Base-by-base conservation (phyloP, 2,329 filamentous ascomycete genomes). In the Teratosphaeria zuluensis region DNA sequence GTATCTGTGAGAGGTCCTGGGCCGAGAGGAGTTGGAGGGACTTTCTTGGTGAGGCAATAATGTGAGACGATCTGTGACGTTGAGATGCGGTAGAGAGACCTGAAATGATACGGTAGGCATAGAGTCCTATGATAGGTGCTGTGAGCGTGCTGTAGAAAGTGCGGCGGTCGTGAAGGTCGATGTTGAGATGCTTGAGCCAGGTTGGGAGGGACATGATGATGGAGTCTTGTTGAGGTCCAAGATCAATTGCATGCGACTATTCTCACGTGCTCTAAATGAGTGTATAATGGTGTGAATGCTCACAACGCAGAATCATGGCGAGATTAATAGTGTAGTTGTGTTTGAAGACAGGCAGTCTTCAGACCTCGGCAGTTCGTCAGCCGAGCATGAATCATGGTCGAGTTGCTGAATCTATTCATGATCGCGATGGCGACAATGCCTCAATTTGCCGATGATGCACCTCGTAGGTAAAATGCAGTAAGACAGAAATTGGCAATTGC, bases 1-100 rank as follows among this genome's bases (percentile, higher is more conserved):
- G 75, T 1, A 78, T 63, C 6, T 66, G 58, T 5, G 68, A 57
- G 3, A 69, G 62, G 6, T 59, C 42, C 51, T 62, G 59, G 1
- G 54, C 48, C 32, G 55, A 63, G 14, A 66, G 57, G 6, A 61
- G 38, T 46, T 51, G 56, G 12, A 63, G 35, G 19, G 61, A 51
- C 32, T 59, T 51, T 5, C 54, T 51, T 19, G 62, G 62, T 5
- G 61, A 62, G 31, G 38, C 33, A 30, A 61, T 19, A 42, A 63
- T 55, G 21, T 9, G 51, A 11, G 42, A 8, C 11, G 48, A 28
- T 12, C 9, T 1, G 9, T 30, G 19, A 12, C 12, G 51, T 11
- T 19, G 14, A 16, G 42, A 35, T 30, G 52, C 8, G 32, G 32
- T 28, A 30, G 31, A 28, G 30, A 38, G 24, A 24, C 28, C 32